phyloP scores from a whole-genome alignment of 148 eudicot genomes.

The Dianthus caryophyllus region DNA sequence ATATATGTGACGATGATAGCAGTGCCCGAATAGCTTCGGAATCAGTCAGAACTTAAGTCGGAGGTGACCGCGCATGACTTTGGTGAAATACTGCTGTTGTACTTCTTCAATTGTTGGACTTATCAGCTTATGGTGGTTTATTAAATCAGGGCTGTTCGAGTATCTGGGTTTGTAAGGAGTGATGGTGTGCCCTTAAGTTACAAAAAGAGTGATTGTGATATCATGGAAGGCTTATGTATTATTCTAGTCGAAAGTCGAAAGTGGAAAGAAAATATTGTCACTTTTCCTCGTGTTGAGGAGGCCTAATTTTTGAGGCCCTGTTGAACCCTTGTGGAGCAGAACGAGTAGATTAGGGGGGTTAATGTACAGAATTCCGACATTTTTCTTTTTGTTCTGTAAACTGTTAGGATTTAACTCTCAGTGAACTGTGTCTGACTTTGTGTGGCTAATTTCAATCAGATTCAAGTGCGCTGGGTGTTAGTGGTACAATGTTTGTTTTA shows the following conservation, averaged over 20 bases:
- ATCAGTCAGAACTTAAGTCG: not conserved
- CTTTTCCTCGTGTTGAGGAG: slow-evolving; percentile 20
- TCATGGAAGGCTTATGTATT: slow-evolving; percentile 21
- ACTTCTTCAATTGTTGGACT: not conserved
- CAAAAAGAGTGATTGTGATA: slow-evolving; percentile 20
- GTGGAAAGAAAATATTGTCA: slow-evolving; percentile 3
- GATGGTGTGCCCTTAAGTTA: slow-evolving; percentile 19
- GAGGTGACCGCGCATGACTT: not conserved
- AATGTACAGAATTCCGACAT: slow-evolving; percentile 25
- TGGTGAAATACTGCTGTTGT: not conserved
- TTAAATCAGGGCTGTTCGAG: slow-evolving; percentile 9
- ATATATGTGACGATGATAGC: slow-evolving; percentile 22
- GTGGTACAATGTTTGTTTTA: not conserved
- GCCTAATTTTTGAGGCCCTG: slow-evolving; percentile 31
- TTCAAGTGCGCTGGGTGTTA: not conserved
- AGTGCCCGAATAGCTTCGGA: not conserved
- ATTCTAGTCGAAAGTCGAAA: slow-evolving; percentile 6
- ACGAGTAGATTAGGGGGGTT: slow-evolving; percentile 21
- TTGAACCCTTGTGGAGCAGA: slow-evolving; percentile 22
- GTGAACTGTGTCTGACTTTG: not conserved
- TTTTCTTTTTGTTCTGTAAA: not conserved
- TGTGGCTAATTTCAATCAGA: not conserved
- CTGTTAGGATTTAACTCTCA: not conserved
- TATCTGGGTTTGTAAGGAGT: not conserved
- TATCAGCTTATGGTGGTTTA: not conserved